Evolutionary conservation across 306 rosid species (phyloP).

Genomic region (Argentina anserina): DNA sequence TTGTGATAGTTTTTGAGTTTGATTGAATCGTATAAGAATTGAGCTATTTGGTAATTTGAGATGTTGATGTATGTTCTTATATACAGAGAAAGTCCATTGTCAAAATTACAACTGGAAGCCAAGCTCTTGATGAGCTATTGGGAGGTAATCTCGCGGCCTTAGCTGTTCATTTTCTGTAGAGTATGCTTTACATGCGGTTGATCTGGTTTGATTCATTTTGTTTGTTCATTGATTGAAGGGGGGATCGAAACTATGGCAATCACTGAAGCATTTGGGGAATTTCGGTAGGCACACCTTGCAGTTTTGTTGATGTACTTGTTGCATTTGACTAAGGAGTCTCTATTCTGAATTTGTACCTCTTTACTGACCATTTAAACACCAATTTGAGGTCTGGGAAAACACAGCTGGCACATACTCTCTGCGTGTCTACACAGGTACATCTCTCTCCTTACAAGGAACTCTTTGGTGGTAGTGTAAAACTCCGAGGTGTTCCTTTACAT

Average conservation of each 20-base stretch:
- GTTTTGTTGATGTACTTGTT: too few species aligned
- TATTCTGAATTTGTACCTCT: too few species aligned
- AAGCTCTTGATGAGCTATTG: constrained; percentile 90
- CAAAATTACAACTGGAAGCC: constrained; percentile 90
- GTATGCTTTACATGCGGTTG: constrained; percentile 1
- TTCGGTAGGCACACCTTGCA: constrained; percentile 47
- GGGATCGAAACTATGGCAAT: constrained; percentile 87
- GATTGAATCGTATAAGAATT: constrained; percentile 1
- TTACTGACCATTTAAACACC: not conserved
- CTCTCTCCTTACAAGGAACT: not conserved
- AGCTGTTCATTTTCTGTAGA: constrained; percentile 6
- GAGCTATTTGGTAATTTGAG: too few species aligned
- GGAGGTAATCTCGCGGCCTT: constrained; percentile 57
- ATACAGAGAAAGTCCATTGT: constrained; percentile 73
- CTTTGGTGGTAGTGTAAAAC: not conserved
- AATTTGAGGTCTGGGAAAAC: constrained; percentile 83
- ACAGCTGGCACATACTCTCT: constrained; percentile 96
- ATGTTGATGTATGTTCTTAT: constrained; percentile 23
- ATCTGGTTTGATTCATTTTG: constrained; percentile 2
- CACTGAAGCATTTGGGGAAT: constrained; percentile 97
- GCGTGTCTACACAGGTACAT: constrained; percentile 88
- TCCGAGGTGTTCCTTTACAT: not conserved
- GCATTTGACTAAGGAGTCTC: too few species aligned
- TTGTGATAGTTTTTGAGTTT: constrained; percentile 17
- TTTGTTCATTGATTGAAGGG: constrained; percentile 41